These are phyloP conservation scores for Globisporangium nunn DNA, from an alignment of 352 stramenopile species.

Conservation along the genomic window DNA sequence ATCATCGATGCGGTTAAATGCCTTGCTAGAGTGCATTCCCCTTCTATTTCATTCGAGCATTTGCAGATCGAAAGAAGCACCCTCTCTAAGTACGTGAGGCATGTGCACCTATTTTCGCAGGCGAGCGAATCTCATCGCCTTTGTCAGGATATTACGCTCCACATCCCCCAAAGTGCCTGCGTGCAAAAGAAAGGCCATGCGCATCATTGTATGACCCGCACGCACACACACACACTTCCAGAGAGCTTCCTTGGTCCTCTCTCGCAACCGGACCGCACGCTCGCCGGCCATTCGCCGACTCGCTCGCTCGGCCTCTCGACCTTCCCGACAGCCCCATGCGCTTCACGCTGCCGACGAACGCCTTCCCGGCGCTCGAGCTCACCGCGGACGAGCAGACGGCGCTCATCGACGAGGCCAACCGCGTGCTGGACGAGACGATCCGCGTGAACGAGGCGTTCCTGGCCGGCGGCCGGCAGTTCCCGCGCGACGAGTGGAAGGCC, in stretches of 20 bases:
- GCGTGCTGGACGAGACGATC: conserved; percentile 16
- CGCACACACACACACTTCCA: too few species aligned
- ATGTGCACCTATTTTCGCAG: too few species aligned
- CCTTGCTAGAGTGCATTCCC: too few species aligned
- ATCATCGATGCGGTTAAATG: too few species aligned
- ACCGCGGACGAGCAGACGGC: conserved; percentile 8
- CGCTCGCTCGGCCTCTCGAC: not conserved
- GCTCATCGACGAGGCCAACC: conserved; percentile 10
- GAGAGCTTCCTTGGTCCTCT: not conserved
- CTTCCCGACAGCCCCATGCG: conserved; percentile 1
- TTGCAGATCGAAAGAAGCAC: too few species aligned
- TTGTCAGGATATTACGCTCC: too few species aligned
- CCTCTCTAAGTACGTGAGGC: too few species aligned
- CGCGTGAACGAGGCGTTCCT: conserved; percentile 8
- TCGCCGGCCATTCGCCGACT: not conserved
- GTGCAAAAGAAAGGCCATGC: too few species aligned
- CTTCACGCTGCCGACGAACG: conserved; percentile 12
- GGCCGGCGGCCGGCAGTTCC: conserved; percentile 1
- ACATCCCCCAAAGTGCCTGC: too few species aligned
- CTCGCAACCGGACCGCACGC: not conserved
- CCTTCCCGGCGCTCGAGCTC: conserved; percentile 11
- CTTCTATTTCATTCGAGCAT: too few species aligned
- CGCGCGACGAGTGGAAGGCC: conserved; percentile 8
- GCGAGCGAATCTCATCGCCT: too few species aligned
- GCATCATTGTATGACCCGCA: too few species aligned